phyloP scores from a whole-genome alignment of 1,284 basidiomycete genomes.

The Melampsora occidentalis region DNA sequence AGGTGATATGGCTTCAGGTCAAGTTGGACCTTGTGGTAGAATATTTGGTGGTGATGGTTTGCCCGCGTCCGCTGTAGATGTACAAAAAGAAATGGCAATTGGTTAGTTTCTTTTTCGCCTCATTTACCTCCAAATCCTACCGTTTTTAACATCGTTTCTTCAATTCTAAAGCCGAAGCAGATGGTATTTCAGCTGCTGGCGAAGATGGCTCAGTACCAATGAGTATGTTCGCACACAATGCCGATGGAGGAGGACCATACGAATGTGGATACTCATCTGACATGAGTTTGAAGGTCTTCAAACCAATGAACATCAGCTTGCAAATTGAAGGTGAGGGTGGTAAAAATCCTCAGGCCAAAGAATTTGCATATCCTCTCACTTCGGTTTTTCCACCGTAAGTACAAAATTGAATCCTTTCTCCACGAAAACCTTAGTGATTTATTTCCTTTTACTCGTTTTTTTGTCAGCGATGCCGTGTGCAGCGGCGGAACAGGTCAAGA shows the following conservation, averaged over 20 bases:
- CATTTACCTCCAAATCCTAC: not conserved
- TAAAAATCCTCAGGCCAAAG: conserved; percentile 34
- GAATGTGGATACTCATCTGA: conserved; percentile 41
- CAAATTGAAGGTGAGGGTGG: conserved; percentile 42
- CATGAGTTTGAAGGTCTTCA: conserved; percentile 21
- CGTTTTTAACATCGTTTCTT: not conserved
- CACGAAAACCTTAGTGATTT: not conserved
- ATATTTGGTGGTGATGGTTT: conserved; percentile 40
- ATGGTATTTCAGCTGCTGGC: conserved; percentile 22
- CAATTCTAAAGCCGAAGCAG: conserved; percentile 21
- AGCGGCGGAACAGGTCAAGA: conserved; percentile 21
- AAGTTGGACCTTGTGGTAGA: conserved; percentile 32
- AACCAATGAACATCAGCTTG: conserved; percentile 30
- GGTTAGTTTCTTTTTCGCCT: conserved; percentile 1
- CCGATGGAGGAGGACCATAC: conserved; percentile 36
- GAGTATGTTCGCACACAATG: conserved; percentile 37
- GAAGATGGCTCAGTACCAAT: conserved; percentile 32
- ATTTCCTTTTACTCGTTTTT: no score
- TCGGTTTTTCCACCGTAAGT: conserved; percentile 34
- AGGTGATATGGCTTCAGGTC: conserved; percentile 19
- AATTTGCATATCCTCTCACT: conserved; percentile 40
- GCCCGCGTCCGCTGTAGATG: conserved; percentile 26
- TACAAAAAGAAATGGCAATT: conserved; percentile 29
- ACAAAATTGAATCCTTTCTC: not conserved
- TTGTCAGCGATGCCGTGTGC: conserved; percentile 22